Conservation (phyloP, 306 rosid genomes). For the Vigna trinervia region DNA sequence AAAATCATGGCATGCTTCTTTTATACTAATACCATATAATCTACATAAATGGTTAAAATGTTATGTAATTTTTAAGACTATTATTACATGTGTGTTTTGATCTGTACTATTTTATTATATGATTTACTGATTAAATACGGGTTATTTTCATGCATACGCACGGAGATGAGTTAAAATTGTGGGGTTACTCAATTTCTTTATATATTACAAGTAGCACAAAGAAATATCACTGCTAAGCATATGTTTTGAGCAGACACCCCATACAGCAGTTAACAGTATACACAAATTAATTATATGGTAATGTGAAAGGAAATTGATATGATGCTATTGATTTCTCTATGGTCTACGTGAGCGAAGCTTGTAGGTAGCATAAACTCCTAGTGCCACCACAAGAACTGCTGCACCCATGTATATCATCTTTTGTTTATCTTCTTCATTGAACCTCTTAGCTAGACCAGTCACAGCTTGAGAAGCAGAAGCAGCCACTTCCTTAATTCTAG, state of each 20-base stretch:
- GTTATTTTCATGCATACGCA: no score
- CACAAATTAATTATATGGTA: background rate
- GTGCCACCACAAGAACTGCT: constrained; percentile 43
- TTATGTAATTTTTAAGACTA: no score
- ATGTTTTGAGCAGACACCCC: background rate
- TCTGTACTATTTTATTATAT: no score
- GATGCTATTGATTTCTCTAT: background rate
- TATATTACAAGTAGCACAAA: background rate
- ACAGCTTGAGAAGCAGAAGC: constrained; percentile 43
- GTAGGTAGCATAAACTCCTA: constrained; percentile 51
- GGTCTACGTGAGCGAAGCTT: constrained; percentile 45
- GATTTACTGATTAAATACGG: no score
- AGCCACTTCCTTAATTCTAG: constrained; percentile 45
- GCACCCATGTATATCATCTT: constrained; percentile 49
- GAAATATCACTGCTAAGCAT: no score
- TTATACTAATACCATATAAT: no score
- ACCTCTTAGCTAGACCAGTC: constrained; percentile 37
- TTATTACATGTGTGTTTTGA: no score
- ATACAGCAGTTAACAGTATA: background rate
- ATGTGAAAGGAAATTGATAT: background rate
- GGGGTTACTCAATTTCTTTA: background rate
- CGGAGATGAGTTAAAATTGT: background rate
- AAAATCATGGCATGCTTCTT: no score
- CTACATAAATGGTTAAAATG: no score
- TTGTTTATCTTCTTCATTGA: constrained; percentile 51